Evolutionary conservation across 225 moss, liverwort and hornwort genomes (phyloP).

Genomic region (Marchantia polymorpha): DNA sequence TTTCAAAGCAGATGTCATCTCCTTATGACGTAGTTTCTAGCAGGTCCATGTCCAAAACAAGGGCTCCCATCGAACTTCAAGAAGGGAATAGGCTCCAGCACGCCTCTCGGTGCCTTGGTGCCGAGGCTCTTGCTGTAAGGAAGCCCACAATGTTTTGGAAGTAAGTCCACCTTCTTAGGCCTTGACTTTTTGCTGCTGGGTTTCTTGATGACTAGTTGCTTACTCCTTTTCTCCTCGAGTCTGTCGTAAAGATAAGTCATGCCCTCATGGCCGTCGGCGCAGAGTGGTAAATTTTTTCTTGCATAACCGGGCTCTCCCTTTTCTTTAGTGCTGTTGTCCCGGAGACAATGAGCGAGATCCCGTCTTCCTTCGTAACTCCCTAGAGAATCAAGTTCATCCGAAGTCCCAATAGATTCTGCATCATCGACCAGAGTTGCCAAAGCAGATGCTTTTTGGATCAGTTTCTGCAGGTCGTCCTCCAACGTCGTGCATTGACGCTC

Average conservation of each 20-base stretch:
- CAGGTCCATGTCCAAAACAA: slow-evolving; percentile 10
- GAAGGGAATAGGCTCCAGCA: slow-evolving; percentile 18
- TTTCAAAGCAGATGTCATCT: slow-evolving; percentile 11
- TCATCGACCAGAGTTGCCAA: slow-evolving; percentile 19
- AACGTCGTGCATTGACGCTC: slow-evolving; percentile 27
- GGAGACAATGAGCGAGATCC: background rate
- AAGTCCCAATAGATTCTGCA: background rate
- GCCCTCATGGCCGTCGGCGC: background rate
- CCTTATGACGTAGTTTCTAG: background rate
- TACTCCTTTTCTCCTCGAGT: slow-evolving; percentile 20
- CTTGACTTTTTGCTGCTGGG: background rate
- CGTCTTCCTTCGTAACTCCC: background rate
- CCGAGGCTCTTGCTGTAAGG: slow-evolving; percentile 10
- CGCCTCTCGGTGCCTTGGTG: background rate
- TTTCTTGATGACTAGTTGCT: background rate
- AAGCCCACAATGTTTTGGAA: background rate
- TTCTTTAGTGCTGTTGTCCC: background rate
- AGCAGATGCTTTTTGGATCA: slow-evolving; percentile 30
- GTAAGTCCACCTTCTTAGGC: background rate
- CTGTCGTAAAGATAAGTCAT: slow-evolving; percentile 11
- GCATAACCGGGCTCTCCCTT: background rate
- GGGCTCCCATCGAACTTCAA: slow-evolving; percentile 28
- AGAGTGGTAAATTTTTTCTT: slow-evolving; percentile 1
- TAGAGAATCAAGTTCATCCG: background rate
- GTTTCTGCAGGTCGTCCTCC: slow-evolving; percentile 28